Conservation (phyloP, 768 basidiomycete species). For the Polyporus arcularius region DNA sequence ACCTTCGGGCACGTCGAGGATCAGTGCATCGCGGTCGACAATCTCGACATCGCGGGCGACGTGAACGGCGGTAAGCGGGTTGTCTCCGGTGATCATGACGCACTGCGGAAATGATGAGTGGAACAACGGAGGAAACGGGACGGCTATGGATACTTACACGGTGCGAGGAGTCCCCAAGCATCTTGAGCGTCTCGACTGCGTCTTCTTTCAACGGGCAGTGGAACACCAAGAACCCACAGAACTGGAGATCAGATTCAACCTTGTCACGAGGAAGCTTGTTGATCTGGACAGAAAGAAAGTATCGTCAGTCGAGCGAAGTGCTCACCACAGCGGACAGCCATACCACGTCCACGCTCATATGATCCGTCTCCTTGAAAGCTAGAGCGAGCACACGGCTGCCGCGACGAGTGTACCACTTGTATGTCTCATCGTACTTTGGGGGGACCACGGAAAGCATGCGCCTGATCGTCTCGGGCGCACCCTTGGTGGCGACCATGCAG, state of each 20-base stretch:
- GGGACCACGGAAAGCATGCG: constrained; percentile 79
- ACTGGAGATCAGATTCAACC: constrained; percentile 76
- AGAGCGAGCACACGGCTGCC: constrained; percentile 94
- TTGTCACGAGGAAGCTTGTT: constrained; percentile 82
- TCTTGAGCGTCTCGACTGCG: constrained; percentile 86
- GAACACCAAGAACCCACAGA: constrained; percentile 98
- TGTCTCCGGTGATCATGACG: constrained; percentile 99
- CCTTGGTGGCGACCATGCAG: constrained; percentile 80
- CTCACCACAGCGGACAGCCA: constrained; percentile 13
- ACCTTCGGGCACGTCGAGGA: constrained; percentile 81
- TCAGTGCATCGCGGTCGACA: constrained; percentile 91
- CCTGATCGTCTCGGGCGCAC: constrained; percentile 96
- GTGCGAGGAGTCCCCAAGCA: constrained; percentile 95
- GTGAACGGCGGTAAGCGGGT: constrained; percentile 94
- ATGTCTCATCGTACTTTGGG: constrained; percentile 86
- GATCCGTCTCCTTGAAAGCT: constrained; percentile 81
- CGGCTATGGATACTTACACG: constrained; percentile 57
- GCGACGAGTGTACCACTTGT: constrained; percentile 90
- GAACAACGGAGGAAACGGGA: not conserved
- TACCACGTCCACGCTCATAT: constrained; percentile 71
- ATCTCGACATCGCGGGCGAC: constrained; percentile 97
- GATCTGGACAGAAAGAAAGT: constrained; percentile 52
- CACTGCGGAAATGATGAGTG: constrained; percentile 54
- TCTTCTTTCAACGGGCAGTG: constrained; percentile 96
- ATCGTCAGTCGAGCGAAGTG: not conserved